These are phyloP conservation scores for Cladosporium sp. DNA, from an alignment of 2,329 filamentous ascomycete genomes.

Conservation along the genomic window DNA sequence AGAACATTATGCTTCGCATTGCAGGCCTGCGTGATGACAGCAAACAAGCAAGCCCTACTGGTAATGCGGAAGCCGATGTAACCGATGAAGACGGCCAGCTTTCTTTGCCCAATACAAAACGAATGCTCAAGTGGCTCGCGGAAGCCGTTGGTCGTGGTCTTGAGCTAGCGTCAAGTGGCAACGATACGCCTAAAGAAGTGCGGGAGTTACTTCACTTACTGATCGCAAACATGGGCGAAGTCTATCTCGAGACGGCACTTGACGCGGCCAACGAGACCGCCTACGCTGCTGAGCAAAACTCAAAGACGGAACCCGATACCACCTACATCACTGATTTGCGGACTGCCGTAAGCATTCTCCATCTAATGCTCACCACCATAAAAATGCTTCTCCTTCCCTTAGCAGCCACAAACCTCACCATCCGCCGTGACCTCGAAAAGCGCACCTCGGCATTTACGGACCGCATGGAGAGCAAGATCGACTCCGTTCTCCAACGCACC, in stretches of 20 bases:
- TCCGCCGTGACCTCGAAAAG: slow-evolving; percentile 83
- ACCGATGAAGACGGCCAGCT: slow-evolving; percentile 82
- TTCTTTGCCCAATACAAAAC: slow-evolving; percentile 80
- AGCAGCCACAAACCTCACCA: slow-evolving; percentile 81
- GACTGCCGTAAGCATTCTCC: slow-evolving; percentile 79
- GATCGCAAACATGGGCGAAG: slow-evolving; percentile 79
- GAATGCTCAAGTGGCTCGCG: slow-evolving; percentile 96
- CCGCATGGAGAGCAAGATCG: slow-evolving; percentile 79
- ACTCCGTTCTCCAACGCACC: slow-evolving; percentile 61
- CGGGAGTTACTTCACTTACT: slow-evolving; percentile 76
- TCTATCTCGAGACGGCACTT: slow-evolving; percentile 62
- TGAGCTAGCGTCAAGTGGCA: slow-evolving; percentile 72
- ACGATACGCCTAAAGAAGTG: slow-evolving; percentile 91
- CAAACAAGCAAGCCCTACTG: slow-evolving; percentile 32
- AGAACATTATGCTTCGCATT: slow-evolving; percentile 81
- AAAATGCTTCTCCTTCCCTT: slow-evolving; percentile 84
- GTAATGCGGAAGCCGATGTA: slow-evolving; percentile 76
- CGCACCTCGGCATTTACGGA: slow-evolving; percentile 67
- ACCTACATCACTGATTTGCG: slow-evolving; percentile 73
- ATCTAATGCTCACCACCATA: slow-evolving; percentile 89
- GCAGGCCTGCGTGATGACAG: slow-evolving; percentile 73
- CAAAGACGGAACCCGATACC: slow-evolving; percentile 81
- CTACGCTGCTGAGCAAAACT: slow-evolving; percentile 62
- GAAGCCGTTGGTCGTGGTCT: slow-evolving; percentile 88
- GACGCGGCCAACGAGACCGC: slow-evolving; percentile 69